Base-by-base conservation (phyloP, 441 rosid genomes). In the Erysimum cheiri region DNA sequence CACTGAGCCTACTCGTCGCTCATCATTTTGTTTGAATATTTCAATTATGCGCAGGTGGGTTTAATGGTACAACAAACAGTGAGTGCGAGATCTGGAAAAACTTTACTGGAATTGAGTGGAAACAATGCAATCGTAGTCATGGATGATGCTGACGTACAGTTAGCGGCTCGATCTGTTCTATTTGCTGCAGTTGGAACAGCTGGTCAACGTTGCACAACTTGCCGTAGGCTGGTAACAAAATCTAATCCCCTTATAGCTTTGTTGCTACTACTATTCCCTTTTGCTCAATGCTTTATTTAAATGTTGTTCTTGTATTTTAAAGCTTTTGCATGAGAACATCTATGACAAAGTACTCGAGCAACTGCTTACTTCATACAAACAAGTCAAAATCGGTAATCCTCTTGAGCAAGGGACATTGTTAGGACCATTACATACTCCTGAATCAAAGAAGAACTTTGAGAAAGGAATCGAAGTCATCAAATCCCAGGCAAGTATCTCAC, bases 121-220 rank as follows among this genome's bases (percentile, higher is more conserved):
- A 96, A 96, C 88, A 95, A 92, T 72, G 98, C 98, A 41, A 92
- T 95, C 71, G 77, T 91, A 57, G 86, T 92, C 55, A 90, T 95
- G 99, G 96, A 88, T 73, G 98, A 92, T 60, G 97, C 98, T 7
- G 93, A 92, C 75, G 67, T 89, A 64, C 82, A 78, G 77, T 80
- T 95, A 76, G 98, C 99, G 58, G 90, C 83, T 63, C 92, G 95
- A 29, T 89, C 99, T 36, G 86, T 90, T 74, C 72, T 92, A 50
- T 92, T 92, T 78, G 99, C 98, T 63, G 95, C 99, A 37, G 99
- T 92, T 64, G 99, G 99, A 67, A 95, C 98, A 5, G 98, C 98
- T 79, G 98, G 98, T 50, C 99, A 92, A 70, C 91, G 99, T 70
- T 92, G 98, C 87, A 92, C 99, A 70, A 90, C 99, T 58, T 92